phyloP scores from a whole-genome alignment of 495 filamentous ascomycete genomes.

The Rostrohypoxylon terebratum region DNA sequence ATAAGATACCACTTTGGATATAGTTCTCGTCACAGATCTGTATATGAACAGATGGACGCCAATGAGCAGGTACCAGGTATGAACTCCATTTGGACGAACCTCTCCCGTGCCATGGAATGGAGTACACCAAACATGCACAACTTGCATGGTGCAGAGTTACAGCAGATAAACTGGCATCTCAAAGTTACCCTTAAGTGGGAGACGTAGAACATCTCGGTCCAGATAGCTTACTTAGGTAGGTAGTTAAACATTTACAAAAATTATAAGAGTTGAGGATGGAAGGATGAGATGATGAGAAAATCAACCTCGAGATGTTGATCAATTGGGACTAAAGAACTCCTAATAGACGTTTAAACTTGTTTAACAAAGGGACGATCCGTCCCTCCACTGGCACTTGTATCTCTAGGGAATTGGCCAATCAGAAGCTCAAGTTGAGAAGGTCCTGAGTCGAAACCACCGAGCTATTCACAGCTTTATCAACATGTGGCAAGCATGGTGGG shows the following conservation, averaged over 20 bases:
- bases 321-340: slow-evolving; percentile 19
- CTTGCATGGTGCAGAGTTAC: slow-evolving; percentile 17
- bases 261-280: too few species aligned
- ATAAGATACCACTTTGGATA: not conserved
- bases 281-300: slow-evolving; percentile 22
- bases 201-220: not conserved
- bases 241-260: not conserved
- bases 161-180: not conserved
- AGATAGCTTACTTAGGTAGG: not conserved
- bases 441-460: slow-evolving; percentile 21
- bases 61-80: not conserved
- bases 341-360: slow-evolving; percentile 3
- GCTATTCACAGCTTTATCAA: slow-evolving; percentile 16
- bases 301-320: not conserved
- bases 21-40: not conserved
- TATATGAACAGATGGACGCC: not conserved
- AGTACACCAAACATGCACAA: slow-evolving; percentile 26
- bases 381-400: slow-evolving; percentile 22
- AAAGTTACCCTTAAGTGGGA: not conserved
- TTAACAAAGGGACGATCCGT: slow-evolving; percentile 39
- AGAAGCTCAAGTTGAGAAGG: slow-evolving; percentile 20
- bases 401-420: slow-evolving; percentile 39
- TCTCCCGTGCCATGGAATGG: slow-evolving; percentile 15
- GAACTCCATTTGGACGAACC: slow-evolving; percentile 2
- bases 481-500: slow-evolving; percentile 30